These are phyloP conservation scores for Collybiopsis confluens DNA, from an alignment of 768 basidiomycete species.

Conservation along the genomic window DNA sequence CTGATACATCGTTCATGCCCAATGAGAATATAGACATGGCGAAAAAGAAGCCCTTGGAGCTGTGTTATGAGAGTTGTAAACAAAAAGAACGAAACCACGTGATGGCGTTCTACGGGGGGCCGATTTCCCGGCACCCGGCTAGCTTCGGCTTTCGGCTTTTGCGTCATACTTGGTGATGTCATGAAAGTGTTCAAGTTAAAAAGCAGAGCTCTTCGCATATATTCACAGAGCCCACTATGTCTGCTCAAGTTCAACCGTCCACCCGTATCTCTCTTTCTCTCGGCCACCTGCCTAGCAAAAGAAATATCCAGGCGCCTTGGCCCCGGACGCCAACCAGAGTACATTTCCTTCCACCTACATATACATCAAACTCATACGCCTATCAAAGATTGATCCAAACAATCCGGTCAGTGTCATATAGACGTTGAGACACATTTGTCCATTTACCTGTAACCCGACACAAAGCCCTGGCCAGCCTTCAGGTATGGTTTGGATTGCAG, in stretches of 20 bases:
- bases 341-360: conserved; percentile 14
- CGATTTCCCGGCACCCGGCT: too few species aligned
- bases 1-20: conserved; percentile 42
- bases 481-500: not conserved
- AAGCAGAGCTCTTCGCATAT: not conserved
- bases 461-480: conserved; percentile 67
- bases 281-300: conserved; percentile 71
- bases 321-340: conserved; percentile 73
- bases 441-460: too few species aligned
- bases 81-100: not conserved
- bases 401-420: conserved; percentile 39
- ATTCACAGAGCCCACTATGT: not conserved
- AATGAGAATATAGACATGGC: conserved; percentile 46
- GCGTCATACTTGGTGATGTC: too few species aligned
- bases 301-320: conserved; percentile 67
- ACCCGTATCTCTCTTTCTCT: conserved; percentile 67
- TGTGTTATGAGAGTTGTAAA: not conserved
- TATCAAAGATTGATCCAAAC: conserved; percentile 65
- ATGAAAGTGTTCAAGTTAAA: too few species aligned
- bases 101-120: not conserved
- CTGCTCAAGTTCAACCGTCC: conserved; percentile 29
- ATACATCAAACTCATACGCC: not conserved
- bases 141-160: too few species aligned
- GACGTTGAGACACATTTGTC: too few species aligned
- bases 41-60: too few species aligned